phyloP scores from a whole-genome alignment of 805 yeast genomes.

The Suhomyces emberorum region DNA sequence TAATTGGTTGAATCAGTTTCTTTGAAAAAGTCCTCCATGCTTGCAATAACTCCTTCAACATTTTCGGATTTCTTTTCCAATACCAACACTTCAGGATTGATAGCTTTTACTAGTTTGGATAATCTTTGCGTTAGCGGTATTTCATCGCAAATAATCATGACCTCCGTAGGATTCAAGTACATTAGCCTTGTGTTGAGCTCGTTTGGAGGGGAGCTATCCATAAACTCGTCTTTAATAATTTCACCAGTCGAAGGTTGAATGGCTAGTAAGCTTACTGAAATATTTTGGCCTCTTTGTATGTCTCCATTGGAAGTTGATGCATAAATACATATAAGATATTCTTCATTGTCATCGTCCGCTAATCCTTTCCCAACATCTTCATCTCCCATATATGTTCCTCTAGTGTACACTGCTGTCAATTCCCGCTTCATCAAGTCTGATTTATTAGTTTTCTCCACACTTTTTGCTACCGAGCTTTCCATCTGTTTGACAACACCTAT shows the following conservation, averaged over 20 bases:
- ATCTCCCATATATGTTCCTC: constrained; percentile 78
- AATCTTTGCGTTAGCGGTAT: constrained; percentile 31
- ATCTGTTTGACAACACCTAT: constrained; percentile 86
- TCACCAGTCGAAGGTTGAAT: constrained; percentile 75
- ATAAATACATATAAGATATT: constrained; percentile 40
- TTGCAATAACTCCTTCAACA: constrained; percentile 1
- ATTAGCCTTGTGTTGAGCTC: constrained; percentile 71
- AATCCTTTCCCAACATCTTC: constrained; percentile 21
- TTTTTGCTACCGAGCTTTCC: constrained; percentile 75
- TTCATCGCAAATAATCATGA: constrained; percentile 39
- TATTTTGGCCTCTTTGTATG: background rate
- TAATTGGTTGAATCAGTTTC: constrained; percentile 17
- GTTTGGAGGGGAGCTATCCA: constrained; percentile 53
- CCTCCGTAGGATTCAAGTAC: constrained; percentile 77
- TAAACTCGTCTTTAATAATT: constrained; percentile 66
- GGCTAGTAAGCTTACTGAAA: constrained; percentile 48
- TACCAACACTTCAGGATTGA: constrained; percentile 6
- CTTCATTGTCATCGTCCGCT: constrained; percentile 21
- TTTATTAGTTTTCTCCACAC: constrained; percentile 45
- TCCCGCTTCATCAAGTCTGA: constrained; percentile 60
- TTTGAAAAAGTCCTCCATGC: constrained; percentile 24
- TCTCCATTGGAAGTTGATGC: background rate
- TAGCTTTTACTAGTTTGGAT: constrained; percentile 15
- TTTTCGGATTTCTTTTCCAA: background rate
- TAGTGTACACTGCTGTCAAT: constrained; percentile 70